Evolutionary conservation across 2,329 filamentous ascomycete species (phyloP).

Genomic region (Pezicula radicicola): DNA sequence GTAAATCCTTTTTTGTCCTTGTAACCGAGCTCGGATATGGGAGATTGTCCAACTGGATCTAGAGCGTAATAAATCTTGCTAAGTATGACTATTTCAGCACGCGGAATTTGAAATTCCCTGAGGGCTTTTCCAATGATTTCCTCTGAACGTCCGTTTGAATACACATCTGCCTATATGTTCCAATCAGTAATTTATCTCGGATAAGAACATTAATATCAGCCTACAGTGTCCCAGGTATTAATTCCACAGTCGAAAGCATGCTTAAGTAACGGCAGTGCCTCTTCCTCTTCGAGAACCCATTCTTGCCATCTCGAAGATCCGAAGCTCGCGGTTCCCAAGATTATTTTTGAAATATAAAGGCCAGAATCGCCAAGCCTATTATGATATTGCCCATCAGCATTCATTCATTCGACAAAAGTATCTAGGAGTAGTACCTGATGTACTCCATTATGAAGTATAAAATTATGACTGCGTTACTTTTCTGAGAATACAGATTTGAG

Average conservation of each 20-base stretch:
- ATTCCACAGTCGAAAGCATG: conserved; percentile 45
- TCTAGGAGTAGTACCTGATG: neutral
- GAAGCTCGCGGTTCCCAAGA: conserved; percentile 48
- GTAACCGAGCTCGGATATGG: neutral
- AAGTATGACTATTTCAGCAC: conserved; percentile 61
- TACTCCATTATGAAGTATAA: neutral
- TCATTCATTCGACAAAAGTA: neutral
- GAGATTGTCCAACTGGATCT: conserved; percentile 3
- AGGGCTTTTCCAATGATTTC: conserved; percentile 63
- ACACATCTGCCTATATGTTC: conserved; percentile 33
- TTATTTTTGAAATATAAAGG: conserved; percentile 48
- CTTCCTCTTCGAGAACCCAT: conserved; percentile 44
- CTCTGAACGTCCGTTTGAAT: conserved; percentile 56
- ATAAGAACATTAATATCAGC: no score
- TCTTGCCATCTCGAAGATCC: conserved; percentile 41
- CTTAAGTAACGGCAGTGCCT: conserved; percentile 49
- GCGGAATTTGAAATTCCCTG: conserved; percentile 60
- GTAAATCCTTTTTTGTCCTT: neutral
- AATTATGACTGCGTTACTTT: neutral
- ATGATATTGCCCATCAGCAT: neutral
- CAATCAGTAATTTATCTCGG: neutral
- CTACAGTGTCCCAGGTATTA: conserved; percentile 45
- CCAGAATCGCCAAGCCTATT: conserved; percentile 42
- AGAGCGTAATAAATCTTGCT: conserved; percentile 55
- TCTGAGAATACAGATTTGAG: neutral